A percentile compares a stretch with the other conserved stretches of the same genome.
phyloP scores from a whole-genome alignment of 345 rosid species.

The Populus tremula region DNA sequence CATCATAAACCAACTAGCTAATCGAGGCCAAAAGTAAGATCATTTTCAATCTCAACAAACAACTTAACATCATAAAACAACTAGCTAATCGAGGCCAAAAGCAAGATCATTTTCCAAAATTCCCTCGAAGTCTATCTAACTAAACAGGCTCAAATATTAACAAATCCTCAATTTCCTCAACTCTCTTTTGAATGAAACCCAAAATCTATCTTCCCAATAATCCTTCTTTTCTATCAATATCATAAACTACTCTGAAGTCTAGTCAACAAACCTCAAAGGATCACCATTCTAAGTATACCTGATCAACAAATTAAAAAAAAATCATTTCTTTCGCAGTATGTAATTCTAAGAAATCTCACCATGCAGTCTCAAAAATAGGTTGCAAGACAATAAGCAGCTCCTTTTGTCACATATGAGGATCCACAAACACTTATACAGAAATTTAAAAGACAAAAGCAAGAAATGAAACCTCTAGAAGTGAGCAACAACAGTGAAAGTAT shows the following conservation, averaged over 20 bases:
- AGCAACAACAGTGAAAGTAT: neutral
- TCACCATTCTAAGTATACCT: neutral
- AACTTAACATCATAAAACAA: neutral
- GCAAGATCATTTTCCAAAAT: neutral
- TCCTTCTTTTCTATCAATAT: neutral
- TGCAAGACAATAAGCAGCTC: neutral
- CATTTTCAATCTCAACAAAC: neutral
- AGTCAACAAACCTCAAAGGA: neutral
- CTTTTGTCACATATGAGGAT: neutral
- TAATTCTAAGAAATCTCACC: neutral
- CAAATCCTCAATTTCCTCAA: neutral
- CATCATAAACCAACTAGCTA: neutral
- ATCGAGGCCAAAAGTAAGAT: neutral
- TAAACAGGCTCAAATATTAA: neutral
- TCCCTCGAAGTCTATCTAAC: neutral
- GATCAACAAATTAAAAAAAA: neutral
- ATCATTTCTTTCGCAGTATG: neutral
- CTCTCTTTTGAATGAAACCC: neutral
- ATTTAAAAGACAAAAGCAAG: neutral
- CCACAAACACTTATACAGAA: neutral
- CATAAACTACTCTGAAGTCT: neutral
- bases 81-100: neutral
- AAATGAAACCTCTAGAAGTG: neutral
- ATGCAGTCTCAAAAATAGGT: neutral
- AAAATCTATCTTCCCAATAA: neutral